These are phyloP conservation scores for Aspergillus olivimuriae DNA, from an alignment of 495 filamentous ascomycete species.

Conservation along the genomic window DNA sequence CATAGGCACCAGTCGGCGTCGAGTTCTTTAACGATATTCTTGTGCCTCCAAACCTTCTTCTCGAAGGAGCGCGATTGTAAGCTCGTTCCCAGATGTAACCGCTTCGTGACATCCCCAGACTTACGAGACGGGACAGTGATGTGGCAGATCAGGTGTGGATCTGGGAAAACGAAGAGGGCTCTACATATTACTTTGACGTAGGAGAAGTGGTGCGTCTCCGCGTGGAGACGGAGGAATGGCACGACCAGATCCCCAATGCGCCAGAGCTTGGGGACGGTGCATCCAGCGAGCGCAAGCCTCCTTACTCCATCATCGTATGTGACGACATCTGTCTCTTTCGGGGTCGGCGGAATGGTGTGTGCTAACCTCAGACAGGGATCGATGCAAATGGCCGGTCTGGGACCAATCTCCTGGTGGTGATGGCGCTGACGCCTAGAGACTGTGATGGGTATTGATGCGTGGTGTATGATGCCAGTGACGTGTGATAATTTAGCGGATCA, in stretches of 20 bases:
- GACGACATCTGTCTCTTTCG: neutral
- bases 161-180: constrained; percentile 66
- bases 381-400: constrained; percentile 47
- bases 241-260: constrained; percentile 72
- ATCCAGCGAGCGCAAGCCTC: constrained; percentile 46
- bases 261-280: constrained; percentile 48
- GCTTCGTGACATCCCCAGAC: constrained; percentile 7
- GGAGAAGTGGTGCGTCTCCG: constrained; percentile 81
- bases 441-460: neutral
- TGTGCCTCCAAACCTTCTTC: constrained; percentile 63
- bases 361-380: constrained; percentile 38
- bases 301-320: constrained; percentile 63
- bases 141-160: constrained; percentile 70
- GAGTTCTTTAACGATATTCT: constrained; percentile 91
- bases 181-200: constrained; percentile 76
- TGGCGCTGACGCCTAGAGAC: neutral
- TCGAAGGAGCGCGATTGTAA: constrained; percentile 68
- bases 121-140: constrained; percentile 46
- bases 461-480: neutral
- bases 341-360: no score
- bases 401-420: constrained; percentile 47
- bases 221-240: constrained; percentile 78
- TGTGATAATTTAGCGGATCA: no score
- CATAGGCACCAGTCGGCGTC: constrained; percentile 60
- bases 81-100: constrained; percentile 18